A percentile compares a stretch with the other conserved stretches of the same genome.
phyloP scores from a whole-genome alignment of 2,329 filamentous ascomycete species.

The Hansfordia pulvinata region DNA sequence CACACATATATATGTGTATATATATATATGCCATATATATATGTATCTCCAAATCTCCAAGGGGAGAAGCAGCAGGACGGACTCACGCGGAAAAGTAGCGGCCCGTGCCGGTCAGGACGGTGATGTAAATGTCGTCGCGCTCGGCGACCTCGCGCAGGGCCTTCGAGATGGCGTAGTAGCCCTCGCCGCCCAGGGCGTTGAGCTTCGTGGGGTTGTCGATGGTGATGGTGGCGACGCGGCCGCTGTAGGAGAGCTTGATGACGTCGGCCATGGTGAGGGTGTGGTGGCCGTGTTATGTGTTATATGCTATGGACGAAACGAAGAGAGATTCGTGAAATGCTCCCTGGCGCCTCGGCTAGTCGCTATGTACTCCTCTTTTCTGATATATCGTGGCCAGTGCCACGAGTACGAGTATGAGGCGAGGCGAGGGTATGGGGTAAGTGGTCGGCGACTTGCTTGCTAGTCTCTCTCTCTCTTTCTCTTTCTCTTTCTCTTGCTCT shows the following conservation, averaged over 20 bases:
- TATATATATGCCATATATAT: too few relatives aligned
- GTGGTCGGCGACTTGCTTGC: background rate
- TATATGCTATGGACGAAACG: too few relatives aligned
- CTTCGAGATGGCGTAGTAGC: slow-evolving; percentile 67
- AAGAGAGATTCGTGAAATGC: too few relatives aligned
- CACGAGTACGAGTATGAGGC: background rate
- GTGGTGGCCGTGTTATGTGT: too few relatives aligned
- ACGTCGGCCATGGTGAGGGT: slow-evolving; percentile 22
- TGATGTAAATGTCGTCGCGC: slow-evolving; percentile 71
- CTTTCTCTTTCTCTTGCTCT: too few relatives aligned
- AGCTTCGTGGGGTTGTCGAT: slow-evolving; percentile 79
- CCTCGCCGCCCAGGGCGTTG: slow-evolving; percentile 59
- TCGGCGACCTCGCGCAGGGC: slow-evolving; percentile 65
- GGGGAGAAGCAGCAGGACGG: background rate
- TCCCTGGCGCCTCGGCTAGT: too few relatives aligned
- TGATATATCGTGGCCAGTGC: too few relatives aligned
- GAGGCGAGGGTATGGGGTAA: background rate
- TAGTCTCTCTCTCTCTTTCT: too few relatives aligned
- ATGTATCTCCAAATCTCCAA: too few relatives aligned
- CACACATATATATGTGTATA: too few relatives aligned
- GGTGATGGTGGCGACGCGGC: slow-evolving; percentile 69
- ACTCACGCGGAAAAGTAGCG: slow-evolving; percentile 76
- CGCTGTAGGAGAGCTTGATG: slow-evolving; percentile 45
- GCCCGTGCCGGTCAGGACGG: slow-evolving; percentile 74
- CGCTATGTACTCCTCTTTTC: too few relatives aligned